phyloP scores from a whole-genome alignment of 176 grass and related monocot species.

The Carex parvula region DNA sequence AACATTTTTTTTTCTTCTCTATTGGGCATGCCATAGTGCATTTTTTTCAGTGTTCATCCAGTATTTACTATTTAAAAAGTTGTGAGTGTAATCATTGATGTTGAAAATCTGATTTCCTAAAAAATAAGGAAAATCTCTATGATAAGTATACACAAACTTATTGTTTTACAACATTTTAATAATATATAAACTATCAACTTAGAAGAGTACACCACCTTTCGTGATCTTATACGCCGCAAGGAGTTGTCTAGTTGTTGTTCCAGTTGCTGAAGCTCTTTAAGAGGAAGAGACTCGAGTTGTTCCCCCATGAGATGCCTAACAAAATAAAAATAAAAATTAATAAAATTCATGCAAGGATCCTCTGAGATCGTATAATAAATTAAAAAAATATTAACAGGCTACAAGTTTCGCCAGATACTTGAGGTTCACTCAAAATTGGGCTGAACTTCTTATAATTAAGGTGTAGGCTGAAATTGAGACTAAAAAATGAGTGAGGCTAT shows the following conservation, averaged over 20 bases:
- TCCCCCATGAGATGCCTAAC: slow-evolving; percentile 67
- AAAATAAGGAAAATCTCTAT: neutral
- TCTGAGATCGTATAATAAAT: neutral
- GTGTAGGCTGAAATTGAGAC: neutral
- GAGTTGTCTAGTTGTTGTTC: slow-evolving; percentile 52
- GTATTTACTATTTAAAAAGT: neutral
- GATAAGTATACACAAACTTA: neutral
- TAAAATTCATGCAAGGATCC: neutral
- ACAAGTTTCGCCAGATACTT: neutral
- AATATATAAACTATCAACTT: neutral
- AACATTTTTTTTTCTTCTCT: neutral
- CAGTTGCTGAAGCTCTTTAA: slow-evolving; percentile 54
- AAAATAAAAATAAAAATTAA: neutral
- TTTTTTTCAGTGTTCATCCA: neutral
- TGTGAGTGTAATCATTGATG: neutral
- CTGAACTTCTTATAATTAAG: neutral
- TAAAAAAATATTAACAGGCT: neutral
- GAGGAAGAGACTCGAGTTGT: slow-evolving; percentile 47
- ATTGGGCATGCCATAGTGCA: neutral
- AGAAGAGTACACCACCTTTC: slow-evolving; percentile 37
- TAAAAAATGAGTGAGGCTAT: neutral
- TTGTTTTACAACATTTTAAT: neutral
- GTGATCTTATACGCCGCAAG: slow-evolving; percentile 53
- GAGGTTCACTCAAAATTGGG: neutral
- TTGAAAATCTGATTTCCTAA: neutral